Conservation (phyloP, 176 grass and related monocot species). For the Oryza rufipogon region DNA sequence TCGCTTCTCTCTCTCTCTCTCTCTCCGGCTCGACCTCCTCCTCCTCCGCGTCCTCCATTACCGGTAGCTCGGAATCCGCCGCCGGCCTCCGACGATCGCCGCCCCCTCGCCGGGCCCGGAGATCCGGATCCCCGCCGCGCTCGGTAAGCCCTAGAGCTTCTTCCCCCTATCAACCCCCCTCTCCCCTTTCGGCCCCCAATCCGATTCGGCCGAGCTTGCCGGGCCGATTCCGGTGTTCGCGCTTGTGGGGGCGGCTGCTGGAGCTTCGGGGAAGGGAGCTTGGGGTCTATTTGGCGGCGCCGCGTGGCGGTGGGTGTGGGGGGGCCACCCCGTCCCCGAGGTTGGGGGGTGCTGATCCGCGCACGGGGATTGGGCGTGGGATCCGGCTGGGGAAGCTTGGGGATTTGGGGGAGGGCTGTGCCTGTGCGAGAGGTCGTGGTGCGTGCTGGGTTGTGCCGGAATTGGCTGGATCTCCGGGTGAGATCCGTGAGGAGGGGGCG, state of each 20-base stretch:
- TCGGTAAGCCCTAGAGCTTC: slow-evolving; percentile 45
- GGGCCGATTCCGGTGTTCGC: background rate
- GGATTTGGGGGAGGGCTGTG: background rate
- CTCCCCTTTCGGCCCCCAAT: slow-evolving; percentile 17
- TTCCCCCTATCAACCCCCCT: background rate
- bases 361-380: slow-evolving; percentile 21
- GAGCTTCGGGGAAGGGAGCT: slow-evolving; percentile 3
- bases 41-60: background rate
- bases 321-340: background rate
- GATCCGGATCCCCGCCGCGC: slow-evolving; percentile 31
- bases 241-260: background rate
- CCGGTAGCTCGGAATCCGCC: background rate
- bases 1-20: background rate
- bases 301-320: slow-evolving; percentile 22
- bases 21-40: slow-evolving; percentile 32
- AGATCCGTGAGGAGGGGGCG: slow-evolving; percentile 26
- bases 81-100: background rate
- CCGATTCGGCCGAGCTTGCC: slow-evolving; percentile 8
- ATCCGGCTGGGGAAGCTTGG: slow-evolving; percentile 5
- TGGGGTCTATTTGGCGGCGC: background rate
- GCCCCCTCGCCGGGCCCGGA: slow-evolving; percentile 12
- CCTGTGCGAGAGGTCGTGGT: background rate
- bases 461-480: slow-evolving; percentile 50
- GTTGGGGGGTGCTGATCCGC: slow-evolving; percentile 14
- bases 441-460: slow-evolving; percentile 2